These are phyloP conservation scores for Teratosphaeriaceae sp. DNA, from an alignment of 2,329 filamentous ascomycete species.

Conservation along the genomic window DNA sequence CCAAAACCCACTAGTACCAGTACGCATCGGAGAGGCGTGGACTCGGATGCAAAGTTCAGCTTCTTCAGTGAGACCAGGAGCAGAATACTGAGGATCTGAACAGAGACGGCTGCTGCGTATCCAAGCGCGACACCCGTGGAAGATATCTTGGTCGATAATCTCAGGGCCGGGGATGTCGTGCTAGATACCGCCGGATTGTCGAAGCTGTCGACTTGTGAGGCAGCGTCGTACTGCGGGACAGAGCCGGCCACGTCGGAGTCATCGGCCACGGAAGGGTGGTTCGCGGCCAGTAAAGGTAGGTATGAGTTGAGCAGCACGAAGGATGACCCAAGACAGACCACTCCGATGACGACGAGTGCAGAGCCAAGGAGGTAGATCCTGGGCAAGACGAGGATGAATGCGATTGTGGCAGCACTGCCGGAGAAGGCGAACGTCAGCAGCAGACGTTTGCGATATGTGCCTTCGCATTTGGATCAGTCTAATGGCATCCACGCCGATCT, in stretches of 20 bases:
- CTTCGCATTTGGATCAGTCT: neutral
- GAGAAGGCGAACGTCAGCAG: slow-evolving; percentile 77
- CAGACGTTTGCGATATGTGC: slow-evolving; percentile 70
- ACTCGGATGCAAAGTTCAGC: slow-evolving; percentile 71
- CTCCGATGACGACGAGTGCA: slow-evolving; percentile 78
- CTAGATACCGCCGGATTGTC: neutral
- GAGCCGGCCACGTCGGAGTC: too few relatives aligned
- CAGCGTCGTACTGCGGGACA: slow-evolving; percentile 14
- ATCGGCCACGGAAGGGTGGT: slow-evolving; percentile 55
- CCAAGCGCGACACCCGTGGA: slow-evolving; percentile 90
- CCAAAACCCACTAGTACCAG: slow-evolving; percentile 80
- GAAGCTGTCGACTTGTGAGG: neutral
- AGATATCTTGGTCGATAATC: slow-evolving; percentile 82
- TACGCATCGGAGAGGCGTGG: slow-evolving; percentile 63
- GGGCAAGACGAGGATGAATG: slow-evolving; percentile 72
- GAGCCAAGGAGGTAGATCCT: slow-evolving; percentile 73
- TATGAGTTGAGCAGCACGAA: slow-evolving; percentile 96
- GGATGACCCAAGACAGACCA: slow-evolving; percentile 89
- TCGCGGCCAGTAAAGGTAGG: slow-evolving; percentile 78
- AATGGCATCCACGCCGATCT: neutral
- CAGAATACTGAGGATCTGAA: slow-evolving; percentile 70
- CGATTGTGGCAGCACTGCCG: slow-evolving; percentile 77
- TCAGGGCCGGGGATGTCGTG: slow-evolving; percentile 58
- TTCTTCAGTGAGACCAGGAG: slow-evolving; percentile 56
- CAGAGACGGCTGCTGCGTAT: slow-evolving; percentile 75